Base-by-base conservation (phyloP, 179 eudicot genomes). In the Silene noctiflora region DNA sequence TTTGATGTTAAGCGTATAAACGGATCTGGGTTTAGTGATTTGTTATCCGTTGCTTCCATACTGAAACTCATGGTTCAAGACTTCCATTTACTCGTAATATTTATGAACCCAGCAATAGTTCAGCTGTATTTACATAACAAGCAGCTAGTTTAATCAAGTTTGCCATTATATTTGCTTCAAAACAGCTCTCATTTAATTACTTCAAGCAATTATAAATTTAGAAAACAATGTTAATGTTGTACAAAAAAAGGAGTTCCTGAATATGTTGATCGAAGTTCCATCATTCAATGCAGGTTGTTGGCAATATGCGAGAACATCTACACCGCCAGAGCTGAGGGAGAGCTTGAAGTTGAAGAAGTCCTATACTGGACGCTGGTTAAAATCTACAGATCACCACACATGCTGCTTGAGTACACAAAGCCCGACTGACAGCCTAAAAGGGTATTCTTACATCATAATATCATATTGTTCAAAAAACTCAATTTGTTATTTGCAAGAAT, bases 291-390 rank as follows among this genome's bases (percentile, higher is more conserved):
- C 69, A 27, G 33, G 69, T 33, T 29, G 17, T 64, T 13, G 42
- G 66, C 66, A 67, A 92, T 94, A n/a, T 90, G 96, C 77, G 97
- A 94, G 83, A 96, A 89, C 79, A 89, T 94, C 77, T 94, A 92
- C 80, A 96, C 98, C 71, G 98, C 97, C 76, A 83, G 98, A 89
- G 98, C 97, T 66, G 99, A 95, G 79, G 96, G 98, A 21, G 97
- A 92, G 78, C 91, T 94, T 72, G 97, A 87, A 84, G 92, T 94
- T 13, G 97, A 94, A 83, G 98, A 92, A 87, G 93, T 92, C 70
- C 89, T 94, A 25, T 94, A 94, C 82, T 94, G 98, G 98, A 94
- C 97, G 35, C 60, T 92, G 59, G 90, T 92, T 60, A 92, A 92
- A 85, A 94, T 94, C 19, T 92, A 94, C 88, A 78, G 96, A 76